Base-by-base conservation (phyloP, 2,329 filamentous ascomycete species). In the Fusarium tanahbumbuense region DNA sequence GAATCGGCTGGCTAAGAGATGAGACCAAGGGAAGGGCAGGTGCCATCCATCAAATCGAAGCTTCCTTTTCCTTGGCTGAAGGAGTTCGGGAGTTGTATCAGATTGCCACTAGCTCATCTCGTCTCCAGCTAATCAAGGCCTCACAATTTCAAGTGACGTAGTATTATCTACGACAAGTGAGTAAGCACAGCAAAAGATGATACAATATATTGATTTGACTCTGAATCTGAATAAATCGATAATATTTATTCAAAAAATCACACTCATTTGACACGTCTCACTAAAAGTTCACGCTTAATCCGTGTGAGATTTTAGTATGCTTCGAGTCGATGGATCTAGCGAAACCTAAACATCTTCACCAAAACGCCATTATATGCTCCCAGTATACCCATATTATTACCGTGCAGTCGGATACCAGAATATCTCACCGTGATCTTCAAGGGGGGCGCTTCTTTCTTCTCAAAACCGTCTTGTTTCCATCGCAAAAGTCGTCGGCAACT, bases 21-120 rank as follows among this genome's bases (percentile, higher is more conserved):
- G 28, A 37, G n/a, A n/a, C 32, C 48, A 20, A 50, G 30, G 47
- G 47, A 20, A 50, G 30, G 30, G 47, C 47, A 64, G 52, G 40
- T 46, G 30, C 41, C 45, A 28, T 37, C 46, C 30, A 27, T 65
- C 47, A n/a, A 54, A 54, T 66, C 23, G 40, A 66, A 55, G 55
- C 42, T 66, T 66, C 63, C 56, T 55, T 60, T 66, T 66, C 61
- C 56, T 66, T 66, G 63, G 41, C 55, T 44, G 30, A 66, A 66
- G 63, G 25, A 25, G 61, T 30, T 66, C 22, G 47, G 37, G n/a
- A 60, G 63, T 60, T 60, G 63, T 60, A 59, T 50, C 49, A 50
- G 63, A 34, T 61, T 66, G 63, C 63, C 63, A 66, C 63, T 66
- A 66, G 55, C 61, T 52, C 41, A n/a, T 27, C 42, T 50, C 52